Conservation (phyloP, 2,329 filamentous ascomycete species). For the Ophiostoma perfectum region DNA sequence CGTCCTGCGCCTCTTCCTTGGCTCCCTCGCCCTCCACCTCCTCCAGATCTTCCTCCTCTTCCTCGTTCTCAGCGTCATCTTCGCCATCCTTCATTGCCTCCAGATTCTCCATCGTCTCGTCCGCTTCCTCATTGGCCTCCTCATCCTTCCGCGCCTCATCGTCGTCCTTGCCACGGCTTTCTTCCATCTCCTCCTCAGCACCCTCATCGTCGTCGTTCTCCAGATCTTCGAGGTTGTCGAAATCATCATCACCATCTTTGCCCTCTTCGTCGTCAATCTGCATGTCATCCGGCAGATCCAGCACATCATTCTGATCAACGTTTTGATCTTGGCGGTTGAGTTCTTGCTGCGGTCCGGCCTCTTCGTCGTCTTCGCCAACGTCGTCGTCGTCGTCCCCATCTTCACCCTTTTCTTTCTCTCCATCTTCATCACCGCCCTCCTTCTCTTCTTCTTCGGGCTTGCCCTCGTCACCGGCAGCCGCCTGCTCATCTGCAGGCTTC, state of each 20-base stretch:
- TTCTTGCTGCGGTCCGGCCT: slow-evolving; percentile 51
- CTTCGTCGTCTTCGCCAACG: slow-evolving; percentile 55
- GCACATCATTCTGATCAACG: slow-evolving; percentile 71
- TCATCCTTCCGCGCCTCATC: slow-evolving; percentile 43
- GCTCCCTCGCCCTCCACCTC: slow-evolving; percentile 41
- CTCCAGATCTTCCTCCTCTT: slow-evolving; percentile 35
- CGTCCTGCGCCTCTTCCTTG: slow-evolving; percentile 35
- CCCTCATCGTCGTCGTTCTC: slow-evolving; percentile 81
- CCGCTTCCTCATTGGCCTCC: slow-evolving; percentile 38
- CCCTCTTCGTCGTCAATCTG: slow-evolving; percentile 75
- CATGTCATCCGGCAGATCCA: slow-evolving; percentile 84
- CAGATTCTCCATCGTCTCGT: slow-evolving; percentile 38
- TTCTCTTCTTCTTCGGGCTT: slow-evolving; percentile 34
- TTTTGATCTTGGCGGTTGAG: slow-evolving; percentile 63
- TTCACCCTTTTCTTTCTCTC: slow-evolving; percentile 52
- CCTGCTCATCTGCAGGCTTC: slow-evolving; percentile 56
- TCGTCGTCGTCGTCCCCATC: slow-evolving; percentile 57
- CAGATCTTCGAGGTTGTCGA: slow-evolving; percentile 53
- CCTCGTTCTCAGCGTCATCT: slow-evolving; percentile 41
- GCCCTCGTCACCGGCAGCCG: slow-evolving; percentile 37
- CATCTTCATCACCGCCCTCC: slow-evolving; percentile 47
- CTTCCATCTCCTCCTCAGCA: slow-evolving; percentile 79
- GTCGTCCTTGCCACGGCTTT: slow-evolving; percentile 49
- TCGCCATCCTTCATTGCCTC: slow-evolving; percentile 32
- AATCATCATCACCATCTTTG: slow-evolving; percentile 50